phyloP scores from a whole-genome alignment of 495 filamentous ascomycete species.

The Penicillium fimorum region DNA sequence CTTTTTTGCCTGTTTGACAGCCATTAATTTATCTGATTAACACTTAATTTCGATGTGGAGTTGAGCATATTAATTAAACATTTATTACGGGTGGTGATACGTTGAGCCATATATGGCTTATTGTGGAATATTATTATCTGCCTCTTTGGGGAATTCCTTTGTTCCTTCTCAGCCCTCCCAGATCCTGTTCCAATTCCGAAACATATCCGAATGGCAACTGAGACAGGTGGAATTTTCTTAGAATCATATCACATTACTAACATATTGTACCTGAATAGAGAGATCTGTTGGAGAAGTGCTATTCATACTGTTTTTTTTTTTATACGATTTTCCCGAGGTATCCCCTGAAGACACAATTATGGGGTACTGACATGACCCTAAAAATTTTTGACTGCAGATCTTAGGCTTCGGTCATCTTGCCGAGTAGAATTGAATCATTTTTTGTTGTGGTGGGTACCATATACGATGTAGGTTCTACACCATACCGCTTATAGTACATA shows the following conservation, averaged over 20 bases:
- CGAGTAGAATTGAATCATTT: background rate
- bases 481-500: background rate
- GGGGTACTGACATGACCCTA: slow-evolving; percentile 2
- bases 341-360: slow-evolving; percentile 1
- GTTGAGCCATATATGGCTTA: slow-evolving; percentile 11
- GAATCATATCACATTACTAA: background rate
- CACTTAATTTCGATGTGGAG: background rate
- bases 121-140: background rate
- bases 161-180: background rate
- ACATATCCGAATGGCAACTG: background rate
- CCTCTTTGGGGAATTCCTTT: no score
- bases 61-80: background rate
- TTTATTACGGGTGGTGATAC: slow-evolving; percentile 11
- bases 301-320: no score
- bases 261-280: background rate
- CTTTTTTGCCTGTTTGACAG: slow-evolving; percentile 6
- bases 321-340: background rate
- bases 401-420: slow-evolving; percentile 3
- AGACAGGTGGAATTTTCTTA: background rate
- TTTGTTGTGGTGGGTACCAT: background rate
- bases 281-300: no score
- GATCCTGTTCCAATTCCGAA: background rate
- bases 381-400: slow-evolving; percentile 5
- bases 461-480: background rate
- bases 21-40: background rate